phyloP scores from a whole-genome alignment of 257 asterid species.

The Solanum ossicruentum region DNA sequence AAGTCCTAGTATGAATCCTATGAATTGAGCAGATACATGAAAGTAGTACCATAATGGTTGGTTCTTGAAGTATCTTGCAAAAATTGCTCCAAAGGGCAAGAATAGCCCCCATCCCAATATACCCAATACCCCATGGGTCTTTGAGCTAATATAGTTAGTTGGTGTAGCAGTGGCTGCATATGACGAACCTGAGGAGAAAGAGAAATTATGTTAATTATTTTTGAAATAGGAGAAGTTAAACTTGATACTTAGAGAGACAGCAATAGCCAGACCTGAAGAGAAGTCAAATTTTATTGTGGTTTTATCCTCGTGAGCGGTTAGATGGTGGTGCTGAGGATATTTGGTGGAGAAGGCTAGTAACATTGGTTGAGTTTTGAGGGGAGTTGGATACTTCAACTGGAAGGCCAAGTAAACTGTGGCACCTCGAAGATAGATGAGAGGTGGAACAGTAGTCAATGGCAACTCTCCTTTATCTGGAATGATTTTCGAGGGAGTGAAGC shows the following conservation, averaged over 20 bases:
- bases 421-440: constrained; percentile 45
- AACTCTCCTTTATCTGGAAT: constrained; percentile 61
- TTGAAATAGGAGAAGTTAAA: neutral
- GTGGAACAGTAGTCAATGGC: constrained; percentile 66
- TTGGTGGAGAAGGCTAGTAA: constrained; percentile 60
- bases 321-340: constrained; percentile 70
- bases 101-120: constrained; percentile 73
- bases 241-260: neutral
- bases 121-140: constrained; percentile 67
- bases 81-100: constrained; percentile 65
- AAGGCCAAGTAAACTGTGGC: constrained; percentile 70
- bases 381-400: constrained; percentile 51
- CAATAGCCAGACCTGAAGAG: constrained; percentile 42
- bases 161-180: constrained; percentile 15
- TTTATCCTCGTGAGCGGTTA: constrained; percentile 71
- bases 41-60: constrained; percentile 59
- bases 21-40: constrained; percentile 56
- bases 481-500: constrained; percentile 51
- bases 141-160: constrained; percentile 23
- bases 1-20: constrained; percentile 63
- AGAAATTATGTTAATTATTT: neutral
- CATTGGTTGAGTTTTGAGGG: constrained; percentile 53
- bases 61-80: constrained; percentile 67
- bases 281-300: constrained; percentile 48
- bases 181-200: constrained; percentile 25